Conservation (phyloP, 202 grass and related monocot species). For the Schoenoplectus triqueter region DNA sequence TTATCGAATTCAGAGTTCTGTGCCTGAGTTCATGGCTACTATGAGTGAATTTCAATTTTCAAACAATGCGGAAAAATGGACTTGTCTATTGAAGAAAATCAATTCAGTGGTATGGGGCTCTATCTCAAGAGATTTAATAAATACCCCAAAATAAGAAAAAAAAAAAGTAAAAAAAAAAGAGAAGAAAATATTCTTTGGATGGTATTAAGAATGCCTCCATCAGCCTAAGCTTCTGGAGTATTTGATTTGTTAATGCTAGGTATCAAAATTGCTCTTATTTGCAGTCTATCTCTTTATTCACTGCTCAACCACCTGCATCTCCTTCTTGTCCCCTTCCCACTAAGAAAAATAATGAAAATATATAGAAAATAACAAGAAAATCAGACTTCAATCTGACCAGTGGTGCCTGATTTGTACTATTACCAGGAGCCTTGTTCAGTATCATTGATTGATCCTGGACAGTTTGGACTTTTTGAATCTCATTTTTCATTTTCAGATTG, state of each 20-base stretch:
- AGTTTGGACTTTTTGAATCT: slow-evolving; percentile 39
- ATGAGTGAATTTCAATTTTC: slow-evolving; percentile 51
- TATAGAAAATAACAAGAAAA: not conserved
- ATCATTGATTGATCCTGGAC: not conserved
- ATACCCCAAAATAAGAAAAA: slow-evolving; percentile 5
- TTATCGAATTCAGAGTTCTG: slow-evolving; percentile 74
- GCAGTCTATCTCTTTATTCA: not conserved
- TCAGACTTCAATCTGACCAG: not conserved
- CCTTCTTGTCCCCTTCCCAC: not conserved
- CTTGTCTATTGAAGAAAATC: slow-evolving; percentile 60
- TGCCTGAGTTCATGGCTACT: slow-evolving; percentile 70
- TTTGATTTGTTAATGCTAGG: slow-evolving; percentile 3
- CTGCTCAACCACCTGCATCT: not conserved
- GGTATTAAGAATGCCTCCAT: slow-evolving; percentile 20
- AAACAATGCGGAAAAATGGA: slow-evolving; percentile 61
- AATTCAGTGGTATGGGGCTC: slow-evolving; percentile 68
- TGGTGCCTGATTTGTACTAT: not conserved
- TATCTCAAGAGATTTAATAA: slow-evolving; percentile 29
- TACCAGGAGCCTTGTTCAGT: not conserved
- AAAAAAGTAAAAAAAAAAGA: not conserved
- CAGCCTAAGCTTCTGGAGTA: slow-evolving; percentile 20
- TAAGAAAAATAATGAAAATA: not conserved
- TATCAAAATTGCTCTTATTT: not conserved
- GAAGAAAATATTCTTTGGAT: not conserved
- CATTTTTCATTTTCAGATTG: slow-evolving; percentile 56